Evolutionary conservation across 176 grass and related monocot species (phyloP).

Genomic region (Canna indica): DNA sequence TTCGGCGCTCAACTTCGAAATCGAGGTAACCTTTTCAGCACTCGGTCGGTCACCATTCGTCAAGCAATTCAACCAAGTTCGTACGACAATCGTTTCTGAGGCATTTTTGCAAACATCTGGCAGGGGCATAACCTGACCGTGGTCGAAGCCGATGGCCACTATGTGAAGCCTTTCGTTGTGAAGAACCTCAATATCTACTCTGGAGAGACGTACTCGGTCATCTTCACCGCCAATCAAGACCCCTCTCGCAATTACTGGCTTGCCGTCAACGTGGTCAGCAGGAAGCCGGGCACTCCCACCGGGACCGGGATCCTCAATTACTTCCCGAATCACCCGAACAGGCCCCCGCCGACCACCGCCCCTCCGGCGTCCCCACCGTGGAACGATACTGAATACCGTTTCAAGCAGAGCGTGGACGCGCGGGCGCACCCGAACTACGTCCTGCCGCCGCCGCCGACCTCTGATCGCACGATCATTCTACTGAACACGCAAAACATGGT

Average conservation of each 20-base stretch:
- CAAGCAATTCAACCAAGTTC: not conserved
- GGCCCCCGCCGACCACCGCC: not conserved
- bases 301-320: slow-evolving; percentile 58
- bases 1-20: slow-evolving; percentile 69
- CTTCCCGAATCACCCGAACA: slow-evolving; percentile 26
- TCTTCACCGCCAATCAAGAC: slow-evolving; percentile 54
- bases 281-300: slow-evolving; percentile 32
- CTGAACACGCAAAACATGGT: slow-evolving; percentile 79
- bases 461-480: slow-evolving; percentile 47
- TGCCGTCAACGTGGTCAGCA: slow-evolving; percentile 52
- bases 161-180: slow-evolving; percentile 68
- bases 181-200: slow-evolving; percentile 84
- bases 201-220: slow-evolving; percentile 74
- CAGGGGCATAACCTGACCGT: slow-evolving; percentile 65
- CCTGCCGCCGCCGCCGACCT: slow-evolving; percentile 17
- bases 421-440: slow-evolving; percentile 14
- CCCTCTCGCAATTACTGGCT: slow-evolving; percentile 73
- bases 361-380: slow-evolving; percentile 34
- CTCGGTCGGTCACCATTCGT: not conserved
- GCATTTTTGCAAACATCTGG: not conserved
- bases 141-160: slow-evolving; percentile 79
- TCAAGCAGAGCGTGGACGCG: slow-evolving; percentile 29
- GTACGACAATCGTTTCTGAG: not conserved
- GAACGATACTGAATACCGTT: slow-evolving; percentile 41
- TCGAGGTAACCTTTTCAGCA: slow-evolving; percentile 44